Percentiles rank a stretch among this genome's conserved stretches.
Conservation (phyloP, 2,329 filamentous ascomycete genomes). For the Aspergillus ibericus region DNA sequence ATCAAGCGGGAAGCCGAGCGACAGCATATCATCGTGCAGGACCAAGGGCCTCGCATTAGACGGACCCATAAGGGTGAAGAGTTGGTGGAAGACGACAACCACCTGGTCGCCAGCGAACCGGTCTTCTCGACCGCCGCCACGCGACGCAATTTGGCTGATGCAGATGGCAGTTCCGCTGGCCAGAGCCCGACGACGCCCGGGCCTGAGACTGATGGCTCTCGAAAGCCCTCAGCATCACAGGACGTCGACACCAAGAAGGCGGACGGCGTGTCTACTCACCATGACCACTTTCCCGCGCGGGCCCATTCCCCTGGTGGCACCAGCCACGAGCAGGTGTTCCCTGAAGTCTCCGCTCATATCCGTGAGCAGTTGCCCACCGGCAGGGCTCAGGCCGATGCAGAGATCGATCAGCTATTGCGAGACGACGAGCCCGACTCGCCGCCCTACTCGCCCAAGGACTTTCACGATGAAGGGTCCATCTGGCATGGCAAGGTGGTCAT, state of each 20-base stretch:
- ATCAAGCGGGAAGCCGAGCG: constrained; percentile 59
- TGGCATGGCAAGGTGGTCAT: constrained; percentile 78
- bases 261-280: constrained; percentile 59
- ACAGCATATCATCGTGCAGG: constrained; percentile 74
- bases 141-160: constrained; percentile 42
- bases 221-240: constrained; percentile 23
- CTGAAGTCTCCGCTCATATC: constrained; percentile 40
- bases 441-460: constrained; percentile 79
- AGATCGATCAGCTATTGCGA: constrained; percentile 84
- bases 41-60: constrained; percentile 74
- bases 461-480: constrained; percentile 67
- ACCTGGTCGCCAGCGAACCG: constrained; percentile 48
- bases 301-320: constrained; percentile 70
- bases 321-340: constrained; percentile 45
- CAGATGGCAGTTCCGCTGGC: constrained; percentile 28
- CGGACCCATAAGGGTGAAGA: constrained; percentile 96
- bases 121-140: constrained; percentile 49
- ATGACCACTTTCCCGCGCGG: constrained; percentile 80
- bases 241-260: constrained; percentile 46
- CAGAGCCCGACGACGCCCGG: constrained; percentile 31
- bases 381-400: constrained; percentile 67
- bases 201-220: constrained; percentile 19
- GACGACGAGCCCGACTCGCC: constrained; percentile 79
- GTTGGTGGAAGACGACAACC: constrained; percentile 72
- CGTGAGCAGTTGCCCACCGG: constrained; percentile 46